A percentile compares a stretch with the other conserved stretches of the same genome.
Evolutionary conservation across 768 basidiomycete genomes (phyloP).

Genomic region (Leccinum subtestaceum): DNA sequence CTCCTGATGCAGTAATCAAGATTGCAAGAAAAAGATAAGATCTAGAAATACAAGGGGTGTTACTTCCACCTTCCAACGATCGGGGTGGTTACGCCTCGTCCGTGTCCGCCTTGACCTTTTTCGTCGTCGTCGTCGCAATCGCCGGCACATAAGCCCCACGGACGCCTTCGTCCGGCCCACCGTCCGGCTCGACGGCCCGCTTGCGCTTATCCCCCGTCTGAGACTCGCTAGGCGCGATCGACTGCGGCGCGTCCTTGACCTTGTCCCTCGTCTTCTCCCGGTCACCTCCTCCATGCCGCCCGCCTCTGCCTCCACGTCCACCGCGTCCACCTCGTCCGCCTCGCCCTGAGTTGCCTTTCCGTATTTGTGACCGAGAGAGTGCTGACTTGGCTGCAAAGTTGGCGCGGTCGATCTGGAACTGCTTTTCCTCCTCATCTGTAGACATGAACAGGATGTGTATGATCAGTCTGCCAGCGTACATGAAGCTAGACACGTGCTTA

Average conservation of each 20-base stretch:
- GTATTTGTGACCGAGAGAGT: constrained; percentile 38
- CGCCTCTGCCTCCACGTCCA: constrained; percentile 31
- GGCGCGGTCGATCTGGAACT: constrained; percentile 73
- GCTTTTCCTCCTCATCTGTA: constrained; percentile 68
- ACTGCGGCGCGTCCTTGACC: constrained; percentile 19
- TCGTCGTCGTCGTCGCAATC: constrained; percentile 31
- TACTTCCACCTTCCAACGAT: not conserved
- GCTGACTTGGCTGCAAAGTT: constrained; percentile 58
- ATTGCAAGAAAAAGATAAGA: not conserved
- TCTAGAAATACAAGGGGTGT: constrained; percentile 15
- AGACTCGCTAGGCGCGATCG: constrained; percentile 36
- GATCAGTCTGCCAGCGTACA: not conserved
- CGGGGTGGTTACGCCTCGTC: constrained; percentile 29
- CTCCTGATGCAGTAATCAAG: not conserved
- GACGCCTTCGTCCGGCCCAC: constrained; percentile 64
- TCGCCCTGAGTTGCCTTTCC: constrained; percentile 37
- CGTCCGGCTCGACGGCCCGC: constrained; percentile 73
- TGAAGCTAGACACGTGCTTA: constrained; percentile 26
- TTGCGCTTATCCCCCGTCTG: constrained; percentile 72
- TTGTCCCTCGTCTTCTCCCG: constrained; percentile 16
- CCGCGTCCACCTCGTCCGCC: constrained; percentile 46
- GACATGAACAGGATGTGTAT: not conserved
- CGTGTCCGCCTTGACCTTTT: constrained; percentile 39
- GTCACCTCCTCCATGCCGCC: constrained; percentile 26
- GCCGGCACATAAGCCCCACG: constrained; percentile 60